phyloP scores from a whole-genome alignment of 805 yeast species.

The Sungouiella thailandica region DNA sequence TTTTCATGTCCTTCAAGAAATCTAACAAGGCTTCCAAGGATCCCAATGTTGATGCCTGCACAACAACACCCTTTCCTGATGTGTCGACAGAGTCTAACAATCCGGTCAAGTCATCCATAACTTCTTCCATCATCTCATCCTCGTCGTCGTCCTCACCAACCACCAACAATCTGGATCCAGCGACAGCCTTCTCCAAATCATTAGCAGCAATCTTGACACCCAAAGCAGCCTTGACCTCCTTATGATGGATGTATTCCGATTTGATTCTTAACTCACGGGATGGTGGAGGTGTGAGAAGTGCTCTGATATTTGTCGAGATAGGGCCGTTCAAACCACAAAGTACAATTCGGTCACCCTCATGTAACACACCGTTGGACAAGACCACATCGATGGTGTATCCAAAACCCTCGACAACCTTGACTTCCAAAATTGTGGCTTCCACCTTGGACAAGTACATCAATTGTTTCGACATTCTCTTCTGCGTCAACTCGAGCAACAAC shows the following conservation, averaged over 20 bases:
- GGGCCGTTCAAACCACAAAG: conserved; percentile 99
- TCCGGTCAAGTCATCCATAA: conserved; percentile 97
- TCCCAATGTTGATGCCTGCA: conserved; percentile 97
- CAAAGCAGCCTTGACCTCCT: conserved; percentile 97
- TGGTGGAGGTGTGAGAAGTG: conserved; percentile 96
- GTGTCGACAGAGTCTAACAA: conserved; percentile 91
- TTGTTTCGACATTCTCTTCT: conserved; percentile 98
- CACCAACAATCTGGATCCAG: conserved; percentile 93
- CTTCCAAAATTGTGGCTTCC: conserved; percentile 96
- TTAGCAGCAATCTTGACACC: conserved; percentile 99
- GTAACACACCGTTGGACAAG: conserved; percentile 89
- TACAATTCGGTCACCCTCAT: conserved; percentile 93
- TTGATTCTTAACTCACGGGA: conserved; percentile 92
- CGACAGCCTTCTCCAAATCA: conserved; percentile 97
- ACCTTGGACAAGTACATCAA: conserved; percentile 90
- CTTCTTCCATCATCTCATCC: conserved; percentile 95
- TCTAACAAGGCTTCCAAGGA: conserved; percentile 95
- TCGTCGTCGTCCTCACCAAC: conserved; percentile 98
- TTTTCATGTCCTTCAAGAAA: conserved; percentile 96
- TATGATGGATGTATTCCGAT: conserved; percentile 94
- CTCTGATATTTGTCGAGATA: conserved; percentile 92
- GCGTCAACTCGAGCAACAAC: conserved; percentile 91
- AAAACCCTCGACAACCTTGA: conserved; percentile 95
- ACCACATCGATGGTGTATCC: conserved; percentile 99
- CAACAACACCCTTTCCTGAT: conserved; percentile 95